Evolutionary conservation across 352 stramenopile genomes (phyloP), one percentile per base, ranked within the genome.

Genomic region (Peronosclerospora sorghi): DNA sequence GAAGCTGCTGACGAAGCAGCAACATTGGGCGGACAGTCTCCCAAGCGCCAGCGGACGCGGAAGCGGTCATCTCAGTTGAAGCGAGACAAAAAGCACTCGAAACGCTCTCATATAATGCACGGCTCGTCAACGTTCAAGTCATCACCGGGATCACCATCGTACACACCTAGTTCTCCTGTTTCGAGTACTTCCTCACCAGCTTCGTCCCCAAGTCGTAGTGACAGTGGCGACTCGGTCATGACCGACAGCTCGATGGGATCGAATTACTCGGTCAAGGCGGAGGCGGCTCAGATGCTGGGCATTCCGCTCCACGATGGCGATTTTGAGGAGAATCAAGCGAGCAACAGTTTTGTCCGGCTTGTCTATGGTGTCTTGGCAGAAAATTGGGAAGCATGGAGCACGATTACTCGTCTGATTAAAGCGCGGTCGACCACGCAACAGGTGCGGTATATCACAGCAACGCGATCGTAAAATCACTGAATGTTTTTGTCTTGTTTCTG

Each of bases 21-120:
- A 24, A 48, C 80, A 12, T 40, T 93, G 5, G 78, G 74, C 32
- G 73, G 77, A 0, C 73, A 88, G 35, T 87, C 79, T 9, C 69
- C 76, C 4, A 93, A 87, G 48, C 74, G 78, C 2, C 69, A 89
- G 47, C 71, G 80, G 24, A 90, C 79, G 23, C 64, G 78, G 37
- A 93, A 90, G 51, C 74, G 79, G n/a, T 89, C 76, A 7, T 88
- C 73, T 13, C 79, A 92, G 35, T 63, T 88, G 17, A 87, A 89
- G 35, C 66, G 77, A 7, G 72, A 87, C 45, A 75, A 73, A 30
- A 86, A 81, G 55, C 70, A 84, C 32, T 76, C 73, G 15, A 87
- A 86, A 46, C 63, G 71, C 12, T 71, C 56, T 0, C 72, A 86
- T 41, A 56, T 73, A 41, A 59, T 74, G 19, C 75, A 70, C 13